Base-by-base conservation (phyloP, 2,329 filamentous ascomycete genomes). In the Didymella glomerata region DNA sequence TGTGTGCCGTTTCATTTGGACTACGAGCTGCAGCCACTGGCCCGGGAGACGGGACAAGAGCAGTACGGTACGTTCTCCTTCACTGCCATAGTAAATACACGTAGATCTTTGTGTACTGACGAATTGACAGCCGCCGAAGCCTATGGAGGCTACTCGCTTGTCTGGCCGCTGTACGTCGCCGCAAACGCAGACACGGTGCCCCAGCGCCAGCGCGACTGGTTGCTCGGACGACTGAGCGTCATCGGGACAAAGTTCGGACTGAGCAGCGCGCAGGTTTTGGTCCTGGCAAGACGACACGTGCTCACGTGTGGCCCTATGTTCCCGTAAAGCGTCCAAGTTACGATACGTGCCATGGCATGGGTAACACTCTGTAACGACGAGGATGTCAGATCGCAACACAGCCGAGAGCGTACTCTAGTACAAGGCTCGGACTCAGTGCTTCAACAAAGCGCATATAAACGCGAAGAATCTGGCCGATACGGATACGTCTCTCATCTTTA, bases 121-220 rank as follows among this genome's bases (percentile, higher is more conserved):
- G 8, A 2, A 32, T 14, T 24, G 36, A 34, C 41, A 77, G 77
- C 76, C 36, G 73, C 76, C 2, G 74, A 77, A 68, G 76, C 74
- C 0, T 73, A 74, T 41, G 77, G 77, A 11, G 77, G 73, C 9
- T 79, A 78, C 64, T 75, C 75, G 13, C 67, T 78, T 49, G 75
- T 78, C 3, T 79, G 77, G 77, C 77, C 77, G 2, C 65, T 79
- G 2, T 79, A 76, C 48, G 76, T 79, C 16, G 72, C 73, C 7
- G 69, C 73, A 9, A 77, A 77, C 38, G 72, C 77, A 0, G 74
- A 77, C 28, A 74, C 68, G 0, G 68, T 79, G 6, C 68, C 76
- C 1, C 69, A 74, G 48, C 61, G 61, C 7, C 77, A 79, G 54
- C 68, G 72, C 18, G 68, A 74, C 32, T 79, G 77, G 77, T 57